phyloP scores from a whole-genome alignment of 768 basidiomycete genomes.

The Podaxis rugospora region DNA sequence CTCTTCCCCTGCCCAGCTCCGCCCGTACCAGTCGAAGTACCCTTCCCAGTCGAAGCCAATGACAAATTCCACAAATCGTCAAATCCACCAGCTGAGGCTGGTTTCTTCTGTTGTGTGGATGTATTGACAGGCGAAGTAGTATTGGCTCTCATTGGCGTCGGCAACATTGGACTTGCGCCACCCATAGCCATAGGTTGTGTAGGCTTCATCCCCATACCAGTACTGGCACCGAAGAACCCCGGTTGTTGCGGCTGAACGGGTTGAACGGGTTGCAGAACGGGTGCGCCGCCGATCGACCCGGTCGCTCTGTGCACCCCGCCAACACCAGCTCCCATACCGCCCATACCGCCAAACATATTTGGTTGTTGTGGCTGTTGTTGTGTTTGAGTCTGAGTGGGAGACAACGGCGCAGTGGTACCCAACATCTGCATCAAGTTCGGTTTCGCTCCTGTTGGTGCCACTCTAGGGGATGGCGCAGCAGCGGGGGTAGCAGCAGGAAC shows the following conservation, averaged over 20 bases:
- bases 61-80: constrained; percentile 90
- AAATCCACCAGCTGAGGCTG: constrained; percentile 42
- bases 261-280: constrained; percentile 18
- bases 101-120: constrained; percentile 24
- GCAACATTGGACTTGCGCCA: neutral
- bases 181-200: constrained; percentile 16
- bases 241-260: constrained; percentile 27
- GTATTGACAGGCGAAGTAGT: constrained; percentile 32
- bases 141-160: constrained; percentile 20
- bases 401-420: constrained; percentile 22
- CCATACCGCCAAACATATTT: constrained; percentile 20
- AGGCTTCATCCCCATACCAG: constrained; percentile 24
- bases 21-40: constrained; percentile 22
- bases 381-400: constrained; percentile 22
- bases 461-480: constrained; percentile 14
- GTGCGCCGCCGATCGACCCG: constrained; percentile 26
- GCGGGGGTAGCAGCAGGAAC: constrained; percentile 35
- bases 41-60: constrained; percentile 47
- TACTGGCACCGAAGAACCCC: constrained; percentile 24
- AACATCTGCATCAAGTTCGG: constrained; percentile 50
- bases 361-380: constrained; percentile 28
- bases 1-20: constrained; percentile 49
- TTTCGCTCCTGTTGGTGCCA: constrained; percentile 25
- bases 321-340: constrained; percentile 22
- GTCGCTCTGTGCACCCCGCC: constrained; percentile 9